These are phyloP conservation scores for Trametes meyenii DNA, from an alignment of 768 basidiomycete species.

Conservation along the genomic window DNA sequence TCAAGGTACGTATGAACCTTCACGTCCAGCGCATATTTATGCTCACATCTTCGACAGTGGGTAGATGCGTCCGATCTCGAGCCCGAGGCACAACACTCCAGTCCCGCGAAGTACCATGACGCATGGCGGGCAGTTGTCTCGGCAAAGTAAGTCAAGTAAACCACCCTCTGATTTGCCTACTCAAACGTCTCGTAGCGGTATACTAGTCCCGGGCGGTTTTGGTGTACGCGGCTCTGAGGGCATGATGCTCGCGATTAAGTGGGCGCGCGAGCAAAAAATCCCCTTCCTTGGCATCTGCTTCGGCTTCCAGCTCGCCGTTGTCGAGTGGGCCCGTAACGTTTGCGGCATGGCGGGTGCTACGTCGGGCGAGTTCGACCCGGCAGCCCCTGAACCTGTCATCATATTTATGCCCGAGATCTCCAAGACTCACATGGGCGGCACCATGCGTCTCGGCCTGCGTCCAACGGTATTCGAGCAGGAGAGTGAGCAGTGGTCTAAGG, in stretches of 20 bases:
- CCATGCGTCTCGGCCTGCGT: slow-evolving; percentile 99
- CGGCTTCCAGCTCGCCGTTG: slow-evolving; percentile 95
- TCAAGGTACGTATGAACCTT: slow-evolving; percentile 64
- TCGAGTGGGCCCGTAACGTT: slow-evolving; percentile 92
- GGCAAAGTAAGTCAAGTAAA: slow-evolving; percentile 63
- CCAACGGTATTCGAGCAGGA: slow-evolving; percentile 85
- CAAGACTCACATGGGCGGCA: slow-evolving; percentile 97
- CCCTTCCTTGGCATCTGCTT: slow-evolving; percentile 97
- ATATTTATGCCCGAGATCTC: slow-evolving; percentile 99
- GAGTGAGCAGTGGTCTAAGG: slow-evolving; percentile 70
- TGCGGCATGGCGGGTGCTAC: slow-evolving; percentile 79
- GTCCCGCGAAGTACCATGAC: slow-evolving; percentile 90
- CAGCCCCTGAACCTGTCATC: slow-evolving; percentile 71
- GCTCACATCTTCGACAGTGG: slow-evolving; percentile 58
- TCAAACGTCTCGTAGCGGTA: slow-evolving; percentile 60
- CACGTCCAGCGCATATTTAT: neutral
- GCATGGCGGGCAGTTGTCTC: slow-evolving; percentile 93
- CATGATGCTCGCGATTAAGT: slow-evolving; percentile 98
- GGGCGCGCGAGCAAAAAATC: slow-evolving; percentile 91
- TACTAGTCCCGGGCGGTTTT: slow-evolving; percentile 97
- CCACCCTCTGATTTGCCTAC: neutral
- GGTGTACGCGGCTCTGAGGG: slow-evolving; percentile 93
- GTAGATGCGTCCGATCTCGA: slow-evolving; percentile 95
- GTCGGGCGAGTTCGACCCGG: slow-evolving; percentile 77
- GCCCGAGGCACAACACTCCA: slow-evolving; percentile 70